Evolutionary conservation across 23 red algal species (phyloP).

Genomic region (Cyanidioschyzon merolae): DNA sequence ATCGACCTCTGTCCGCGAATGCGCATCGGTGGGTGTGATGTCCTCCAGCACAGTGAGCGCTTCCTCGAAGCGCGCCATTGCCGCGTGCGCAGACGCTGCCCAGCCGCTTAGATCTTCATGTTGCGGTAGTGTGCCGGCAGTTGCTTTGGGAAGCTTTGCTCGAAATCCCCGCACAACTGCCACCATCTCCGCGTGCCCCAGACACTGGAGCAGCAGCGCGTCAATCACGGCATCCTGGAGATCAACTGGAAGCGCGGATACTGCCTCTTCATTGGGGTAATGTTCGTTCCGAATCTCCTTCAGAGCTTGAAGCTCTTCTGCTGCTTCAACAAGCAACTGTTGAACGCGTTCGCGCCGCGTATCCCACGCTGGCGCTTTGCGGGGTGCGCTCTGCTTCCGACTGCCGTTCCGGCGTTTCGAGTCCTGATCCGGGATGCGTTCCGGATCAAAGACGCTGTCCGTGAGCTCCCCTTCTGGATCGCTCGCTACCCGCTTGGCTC

Average conservation of each 20-base stretch:
- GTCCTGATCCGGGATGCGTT: not conserved
- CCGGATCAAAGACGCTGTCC: not conserved
- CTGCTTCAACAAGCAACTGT: not conserved
- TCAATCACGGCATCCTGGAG: conserved; percentile 35
- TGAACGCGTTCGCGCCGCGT: not conserved
- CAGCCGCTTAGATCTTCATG: conserved; percentile 15
- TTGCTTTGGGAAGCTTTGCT: conserved; percentile 40
- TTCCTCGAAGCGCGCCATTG: not conserved
- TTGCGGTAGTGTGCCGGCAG: conserved; percentile 32
- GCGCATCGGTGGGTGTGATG: not conserved
- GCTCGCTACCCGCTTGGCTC: not conserved
- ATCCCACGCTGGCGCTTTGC: not conserved
- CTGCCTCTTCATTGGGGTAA: not conserved
- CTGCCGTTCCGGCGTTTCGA: not conserved
- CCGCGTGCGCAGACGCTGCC: not conserved
- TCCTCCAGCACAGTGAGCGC: not conserved
- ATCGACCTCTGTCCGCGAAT: not conserved
- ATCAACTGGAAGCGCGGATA: conserved; percentile 15
- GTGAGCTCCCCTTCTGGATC: not conserved
- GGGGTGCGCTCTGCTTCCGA: not conserved
- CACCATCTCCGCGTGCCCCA: conserved; percentile 26
- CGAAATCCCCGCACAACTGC: conserved; percentile 20
- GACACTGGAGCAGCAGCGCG: conserved; percentile 35
- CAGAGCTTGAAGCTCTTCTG: not conserved
- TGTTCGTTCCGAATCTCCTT: not conserved